These are phyloP conservation scores for Vicia sativa DNA, from an alignment of 306 rosid species.

Conservation along the genomic window DNA sequence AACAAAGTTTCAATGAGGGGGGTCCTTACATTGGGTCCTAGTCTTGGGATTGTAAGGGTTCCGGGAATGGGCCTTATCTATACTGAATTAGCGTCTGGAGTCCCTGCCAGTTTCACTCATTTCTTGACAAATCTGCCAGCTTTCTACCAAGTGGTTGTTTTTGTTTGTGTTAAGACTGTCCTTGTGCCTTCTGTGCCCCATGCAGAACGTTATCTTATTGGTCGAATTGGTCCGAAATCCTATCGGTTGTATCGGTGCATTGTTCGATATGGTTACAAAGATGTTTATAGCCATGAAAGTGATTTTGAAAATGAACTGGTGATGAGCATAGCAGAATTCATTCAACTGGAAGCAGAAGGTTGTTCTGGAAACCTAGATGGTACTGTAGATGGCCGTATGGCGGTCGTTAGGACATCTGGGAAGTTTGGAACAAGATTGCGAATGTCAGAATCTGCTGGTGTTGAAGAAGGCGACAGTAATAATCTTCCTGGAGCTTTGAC, in stretches of 20 bases:
- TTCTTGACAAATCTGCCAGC: slow-evolving; percentile 92
- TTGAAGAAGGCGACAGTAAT: slow-evolving; percentile 49
- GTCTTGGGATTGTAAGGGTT: slow-evolving; percentile 91
- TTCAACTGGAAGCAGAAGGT: slow-evolving; percentile 92
- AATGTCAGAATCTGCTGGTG: slow-evolving; percentile 54
- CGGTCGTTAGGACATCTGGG: slow-evolving; percentile 82
- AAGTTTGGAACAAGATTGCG: slow-evolving; percentile 75
- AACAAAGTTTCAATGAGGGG: slow-evolving; percentile 85
- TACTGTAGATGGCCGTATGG: slow-evolving; percentile 72
- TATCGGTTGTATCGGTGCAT: slow-evolving; percentile 81
- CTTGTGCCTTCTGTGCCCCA: slow-evolving; percentile 81
- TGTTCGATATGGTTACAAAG: slow-evolving; percentile 88
- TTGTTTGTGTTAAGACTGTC: slow-evolving; percentile 81
- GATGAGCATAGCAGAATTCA: slow-evolving; percentile 91
- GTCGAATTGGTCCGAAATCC: slow-evolving; percentile 87
- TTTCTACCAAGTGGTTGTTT: slow-evolving; percentile 86
- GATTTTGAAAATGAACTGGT: slow-evolving; percentile 88
- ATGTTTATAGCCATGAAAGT: slow-evolving; percentile 53
- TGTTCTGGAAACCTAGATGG: slow-evolving; percentile 59
- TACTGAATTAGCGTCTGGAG: slow-evolving; percentile 78
- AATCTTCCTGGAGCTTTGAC: slow-evolving; percentile 49
- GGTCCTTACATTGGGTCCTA: slow-evolving; percentile 81
- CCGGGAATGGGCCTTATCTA: slow-evolving; percentile 95
- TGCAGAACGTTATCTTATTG: slow-evolving; percentile 81
- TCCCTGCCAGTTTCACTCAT: slow-evolving; percentile 87